Percentiles rank a stretch among this genome's conserved stretches.
phyloP scores from a whole-genome alignment of 768 basidiomycete genomes.

The Mycena galopus region DNA sequence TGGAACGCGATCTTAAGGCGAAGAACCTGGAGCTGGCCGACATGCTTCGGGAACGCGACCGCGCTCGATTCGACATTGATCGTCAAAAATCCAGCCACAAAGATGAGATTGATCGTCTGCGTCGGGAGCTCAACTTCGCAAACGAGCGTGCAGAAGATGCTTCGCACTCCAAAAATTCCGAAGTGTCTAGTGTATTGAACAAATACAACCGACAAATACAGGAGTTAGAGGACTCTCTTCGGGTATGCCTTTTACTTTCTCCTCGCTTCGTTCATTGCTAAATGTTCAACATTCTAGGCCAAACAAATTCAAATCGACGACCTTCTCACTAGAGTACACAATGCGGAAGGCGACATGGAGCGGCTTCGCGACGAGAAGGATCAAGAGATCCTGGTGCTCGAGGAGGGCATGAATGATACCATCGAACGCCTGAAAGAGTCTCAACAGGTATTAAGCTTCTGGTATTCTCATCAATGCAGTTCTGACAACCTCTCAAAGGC shows the following conservation, averaged over 20 bases:
- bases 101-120: conserved; percentile 93
- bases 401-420: conserved; percentile 95
- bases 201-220: conserved; percentile 97
- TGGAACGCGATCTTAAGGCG: conserved; percentile 98
- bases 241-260: conserved; percentile 63
- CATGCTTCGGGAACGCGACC: conserved; percentile 97
- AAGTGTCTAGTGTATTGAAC: conserved; percentile 87
- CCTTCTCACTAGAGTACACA: conserved; percentile 83
- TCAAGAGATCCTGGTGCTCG: conserved; percentile 94
- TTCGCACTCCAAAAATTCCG: conserved; percentile 90
- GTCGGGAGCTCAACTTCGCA: conserved; percentile 92
- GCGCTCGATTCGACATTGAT: conserved; percentile 95
- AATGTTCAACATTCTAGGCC: conserved; percentile 60
- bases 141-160: conserved; percentile 99
- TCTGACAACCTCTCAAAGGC: conserved; percentile 59
- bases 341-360: conserved; percentile 81
- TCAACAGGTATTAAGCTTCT: conserved; percentile 72
- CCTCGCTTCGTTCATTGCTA: conserved; percentile 8
- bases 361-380: conserved; percentile 94
- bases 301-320: conserved; percentile 99
- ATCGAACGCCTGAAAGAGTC: conserved; percentile 89
- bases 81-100: conserved; percentile 94
- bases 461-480: conserved; percentile 9
- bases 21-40: conserved; percentile 99
- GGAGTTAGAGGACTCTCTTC: conserved; percentile 95